Percentiles rank a stretch among this genome's conserved stretches.
These are phyloP conservation scores for Camelina sativa DNA, from an alignment of 345 rosid genomes.

Conservation along the genomic window DNA sequence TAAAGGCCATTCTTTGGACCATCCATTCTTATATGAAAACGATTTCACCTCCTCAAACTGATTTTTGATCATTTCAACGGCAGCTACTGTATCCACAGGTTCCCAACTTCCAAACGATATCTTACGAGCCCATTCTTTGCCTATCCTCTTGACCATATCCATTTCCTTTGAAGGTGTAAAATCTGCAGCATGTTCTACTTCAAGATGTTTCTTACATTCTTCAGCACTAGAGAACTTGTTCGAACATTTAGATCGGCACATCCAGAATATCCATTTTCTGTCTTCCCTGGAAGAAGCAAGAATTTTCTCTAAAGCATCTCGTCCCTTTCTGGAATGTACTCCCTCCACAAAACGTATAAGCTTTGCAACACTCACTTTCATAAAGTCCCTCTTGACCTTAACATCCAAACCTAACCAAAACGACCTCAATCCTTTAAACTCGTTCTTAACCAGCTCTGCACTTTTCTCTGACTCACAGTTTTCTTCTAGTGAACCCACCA, in stretches of 20 bases:
- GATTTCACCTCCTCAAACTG: background rate
- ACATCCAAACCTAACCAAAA: slow-evolving; percentile 35
- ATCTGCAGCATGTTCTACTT: slow-evolving; percentile 27
- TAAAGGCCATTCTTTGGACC: slow-evolving; percentile 38
- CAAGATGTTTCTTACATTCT: slow-evolving; percentile 34
- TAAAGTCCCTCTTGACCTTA: slow-evolving; percentile 15
- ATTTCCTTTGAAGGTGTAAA: background rate
- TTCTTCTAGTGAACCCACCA: background rate
- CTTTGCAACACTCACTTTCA: slow-evolving; percentile 29
- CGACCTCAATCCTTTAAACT: background rate
- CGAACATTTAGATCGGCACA: slow-evolving; percentile 22
- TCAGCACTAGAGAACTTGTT: slow-evolving; percentile 13
- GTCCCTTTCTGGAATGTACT: background rate
- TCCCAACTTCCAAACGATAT: slow-evolving; percentile 24
- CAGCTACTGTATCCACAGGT: slow-evolving; percentile 36
- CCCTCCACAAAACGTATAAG: slow-evolving; percentile 2
- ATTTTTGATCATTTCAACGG: slow-evolving; percentile 31
- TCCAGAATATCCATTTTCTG: slow-evolving; percentile 26
- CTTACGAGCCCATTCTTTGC: slow-evolving; percentile 31
- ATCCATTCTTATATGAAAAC: slow-evolving; percentile 31
- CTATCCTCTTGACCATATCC: background rate
- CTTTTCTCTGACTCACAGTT: background rate
- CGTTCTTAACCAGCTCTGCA: background rate
- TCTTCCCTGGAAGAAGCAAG: slow-evolving; percentile 1
- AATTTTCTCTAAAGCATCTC: slow-evolving; percentile 14